A percentile compares a stretch with the other conserved stretches of the same genome.
Conservation (phyloP, 1,139 yeast species). For the Taiozyma sp. region DNA sequence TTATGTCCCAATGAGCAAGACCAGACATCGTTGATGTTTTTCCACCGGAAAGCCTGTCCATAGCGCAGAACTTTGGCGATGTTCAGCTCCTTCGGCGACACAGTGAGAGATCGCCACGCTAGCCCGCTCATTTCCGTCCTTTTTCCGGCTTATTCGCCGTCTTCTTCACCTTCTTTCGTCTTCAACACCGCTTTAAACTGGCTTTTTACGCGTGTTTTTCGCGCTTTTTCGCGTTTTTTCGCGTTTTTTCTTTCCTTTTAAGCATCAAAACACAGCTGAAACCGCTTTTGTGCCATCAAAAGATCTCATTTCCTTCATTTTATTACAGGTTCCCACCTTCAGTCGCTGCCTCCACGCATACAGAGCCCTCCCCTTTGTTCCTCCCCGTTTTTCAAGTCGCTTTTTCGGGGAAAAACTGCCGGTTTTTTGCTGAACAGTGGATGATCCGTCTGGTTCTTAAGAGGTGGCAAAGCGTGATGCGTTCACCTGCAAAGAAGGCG, state of each 20-base stretch:
- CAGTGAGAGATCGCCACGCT: conserved; percentile 16
- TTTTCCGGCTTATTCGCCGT: no score
- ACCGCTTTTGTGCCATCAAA: no score
- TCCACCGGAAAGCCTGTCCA: conserved; percentile 73
- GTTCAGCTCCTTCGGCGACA: conserved; percentile 41
- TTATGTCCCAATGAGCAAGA: conserved; percentile 46
- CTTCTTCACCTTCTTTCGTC: neutral
- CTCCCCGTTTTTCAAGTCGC: neutral
- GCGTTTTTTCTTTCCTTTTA: neutral
- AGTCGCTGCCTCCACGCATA: no score
- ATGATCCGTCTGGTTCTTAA: neutral
- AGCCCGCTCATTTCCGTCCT: neutral
- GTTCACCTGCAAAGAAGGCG: neutral
- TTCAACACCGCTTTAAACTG: no score
- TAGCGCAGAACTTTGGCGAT: conserved; percentile 73
- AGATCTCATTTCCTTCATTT: no score
- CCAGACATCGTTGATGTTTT: conserved; percentile 53
- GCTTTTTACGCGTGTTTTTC: no score
- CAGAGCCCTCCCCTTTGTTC: neutral
- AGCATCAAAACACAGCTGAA: no score
- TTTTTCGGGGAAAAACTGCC: neutral
- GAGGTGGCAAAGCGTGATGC: neutral
- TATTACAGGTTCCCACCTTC: no score
- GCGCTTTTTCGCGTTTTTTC: no score
- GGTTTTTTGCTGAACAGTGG: neutral